Base-by-base conservation (phyloP, 2,329 filamentous ascomycete species). In the Laburnicola sp. region DNA sequence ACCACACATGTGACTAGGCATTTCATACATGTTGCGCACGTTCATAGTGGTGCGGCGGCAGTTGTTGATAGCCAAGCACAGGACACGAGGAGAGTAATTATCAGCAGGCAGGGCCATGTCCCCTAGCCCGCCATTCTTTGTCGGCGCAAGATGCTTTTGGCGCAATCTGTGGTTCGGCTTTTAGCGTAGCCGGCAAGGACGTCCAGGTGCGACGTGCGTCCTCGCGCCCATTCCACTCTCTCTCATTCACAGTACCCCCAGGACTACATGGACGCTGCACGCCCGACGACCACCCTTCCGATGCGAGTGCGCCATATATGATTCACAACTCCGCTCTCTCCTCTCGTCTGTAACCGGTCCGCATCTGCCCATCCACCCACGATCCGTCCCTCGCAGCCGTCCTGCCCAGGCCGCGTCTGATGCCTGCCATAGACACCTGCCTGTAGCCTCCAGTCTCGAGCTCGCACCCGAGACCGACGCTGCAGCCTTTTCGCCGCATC, bases 391-490 rank as follows among this genome's bases (percentile, higher is more conserved):
- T 51, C 53, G 57, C 58, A 58, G 58, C 59, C 55, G 57, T 50
- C 36, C 58, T 62, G 57, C 62, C 61, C 55, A 51, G 45, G 53
- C 55, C 47, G 59, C 55, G 60, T 59, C 60, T 58, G 63, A 71
- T 71, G 66, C 66, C 64, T 56, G 48, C 51, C 63, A 65, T 68
- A 70, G 57, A 60, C 58, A 57, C 60, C 53, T 56, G 57, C 57
- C 52, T 53, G 50, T 35, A 16, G 28, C 28, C 30, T 47, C 39
- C 50, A 25, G 41, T 37, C 45, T 22, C 49, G 26, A 28, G 48
- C 59, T 38, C 16, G 44, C 44, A 54, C 31, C 49, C 31, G 37
- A 41, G 40, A 25, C 27, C 25, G 34, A 27, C 27, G 25, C 27
- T 46, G 22, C 34, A 23, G 25, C 32, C 27, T 30, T 22, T 16